Conservation (phyloP, 2,329 filamentous ascomycete genomes). For the Diaporthe batatas region DNA sequence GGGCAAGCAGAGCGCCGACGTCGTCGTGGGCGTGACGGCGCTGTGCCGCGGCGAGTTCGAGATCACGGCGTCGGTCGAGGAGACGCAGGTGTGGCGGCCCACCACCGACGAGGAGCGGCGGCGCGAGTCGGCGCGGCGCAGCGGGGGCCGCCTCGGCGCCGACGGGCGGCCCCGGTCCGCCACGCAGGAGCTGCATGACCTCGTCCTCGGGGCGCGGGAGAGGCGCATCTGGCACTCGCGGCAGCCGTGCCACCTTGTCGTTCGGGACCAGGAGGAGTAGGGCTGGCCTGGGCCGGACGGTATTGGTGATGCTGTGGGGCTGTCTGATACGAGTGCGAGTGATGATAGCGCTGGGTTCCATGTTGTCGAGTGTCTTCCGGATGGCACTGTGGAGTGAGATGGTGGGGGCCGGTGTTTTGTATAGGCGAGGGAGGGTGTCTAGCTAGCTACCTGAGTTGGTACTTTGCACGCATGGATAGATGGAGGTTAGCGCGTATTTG, state of each 20-base stretch:
- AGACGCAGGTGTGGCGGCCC: constrained; percentile 70
- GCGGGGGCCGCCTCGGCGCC: constrained; percentile 45
- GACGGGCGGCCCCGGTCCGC: constrained; percentile 60
- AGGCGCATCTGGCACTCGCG: constrained; percentile 75
- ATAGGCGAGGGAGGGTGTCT: not conserved
- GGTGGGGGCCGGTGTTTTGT: constrained; percentile 13
- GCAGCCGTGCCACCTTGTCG: constrained; percentile 67
- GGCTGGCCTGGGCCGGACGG: not conserved
- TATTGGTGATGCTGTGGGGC: not conserved
- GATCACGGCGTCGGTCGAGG: constrained; percentile 83
- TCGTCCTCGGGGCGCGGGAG: constrained; percentile 70
- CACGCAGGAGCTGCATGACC: constrained; percentile 70
- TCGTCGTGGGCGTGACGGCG: constrained; percentile 78
- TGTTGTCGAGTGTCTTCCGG: not conserved
- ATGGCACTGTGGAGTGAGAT: not conserved
- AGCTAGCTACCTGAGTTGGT: not conserved
- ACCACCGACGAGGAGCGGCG: constrained; percentile 49
- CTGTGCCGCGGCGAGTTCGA: constrained; percentile 88
- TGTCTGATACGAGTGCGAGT: not conserved
- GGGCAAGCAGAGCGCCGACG: constrained; percentile 69
- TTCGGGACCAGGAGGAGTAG: constrained; percentile 58
- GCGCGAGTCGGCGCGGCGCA: constrained; percentile 45
- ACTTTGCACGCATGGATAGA: constrained; percentile 12
- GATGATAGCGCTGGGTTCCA: not conserved
- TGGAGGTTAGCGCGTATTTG: not conserved